Conservation (phyloP, 495 filamentous ascomycete genomes). For the Cryomyces minteri region DNA sequence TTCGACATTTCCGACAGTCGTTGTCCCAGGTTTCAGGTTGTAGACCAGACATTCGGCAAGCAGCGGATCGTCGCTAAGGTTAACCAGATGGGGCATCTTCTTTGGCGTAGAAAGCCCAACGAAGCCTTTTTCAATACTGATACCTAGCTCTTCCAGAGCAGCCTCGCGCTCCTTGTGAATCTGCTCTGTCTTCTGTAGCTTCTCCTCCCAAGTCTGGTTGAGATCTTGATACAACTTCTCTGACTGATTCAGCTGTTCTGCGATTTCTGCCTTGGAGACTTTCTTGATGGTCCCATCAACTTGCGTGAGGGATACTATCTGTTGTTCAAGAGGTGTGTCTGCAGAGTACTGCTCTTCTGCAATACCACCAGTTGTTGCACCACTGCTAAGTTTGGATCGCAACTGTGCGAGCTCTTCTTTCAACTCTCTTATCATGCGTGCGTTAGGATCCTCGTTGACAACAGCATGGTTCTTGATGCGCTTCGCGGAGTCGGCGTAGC, state of each 20-base stretch:
- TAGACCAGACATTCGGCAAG: constrained; percentile 95
- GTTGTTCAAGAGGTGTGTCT: constrained; percentile 80
- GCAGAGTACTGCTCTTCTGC: constrained; percentile 73
- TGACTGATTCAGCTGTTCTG: constrained; percentile 83
- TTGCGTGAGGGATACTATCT: constrained; percentile 87
- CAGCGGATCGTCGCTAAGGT: constrained; percentile 88
- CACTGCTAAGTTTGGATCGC: constrained; percentile 68
- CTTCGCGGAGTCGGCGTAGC: constrained; percentile 96
- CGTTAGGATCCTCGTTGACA: constrained; percentile 97
- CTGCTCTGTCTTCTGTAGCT: constrained; percentile 79
- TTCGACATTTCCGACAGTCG: constrained; percentile 82
- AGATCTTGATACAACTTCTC: constrained; percentile 94
- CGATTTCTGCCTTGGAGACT: constrained; percentile 96
- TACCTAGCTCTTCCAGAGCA: constrained; percentile 88
- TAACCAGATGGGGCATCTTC: constrained; percentile 98
- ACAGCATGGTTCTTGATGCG: constrained; percentile 99
- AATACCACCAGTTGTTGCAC: constrained; percentile 26
- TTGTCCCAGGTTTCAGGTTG: constrained; percentile 89
- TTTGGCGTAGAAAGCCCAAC: constrained; percentile 91
- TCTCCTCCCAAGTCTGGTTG: constrained; percentile 98
- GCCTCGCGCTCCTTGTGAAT: constrained; percentile 96
- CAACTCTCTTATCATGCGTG: constrained; percentile 93
- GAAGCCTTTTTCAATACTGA: constrained; percentile 97
- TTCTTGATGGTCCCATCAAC: constrained; percentile 77
- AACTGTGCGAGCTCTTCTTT: constrained; percentile 87